Evolutionary conservation across 2,329 filamentous ascomycete genomes (phyloP), one percentile per base, ranked within the genome.

Genomic region (Reticulascus tulasneorum): DNA sequence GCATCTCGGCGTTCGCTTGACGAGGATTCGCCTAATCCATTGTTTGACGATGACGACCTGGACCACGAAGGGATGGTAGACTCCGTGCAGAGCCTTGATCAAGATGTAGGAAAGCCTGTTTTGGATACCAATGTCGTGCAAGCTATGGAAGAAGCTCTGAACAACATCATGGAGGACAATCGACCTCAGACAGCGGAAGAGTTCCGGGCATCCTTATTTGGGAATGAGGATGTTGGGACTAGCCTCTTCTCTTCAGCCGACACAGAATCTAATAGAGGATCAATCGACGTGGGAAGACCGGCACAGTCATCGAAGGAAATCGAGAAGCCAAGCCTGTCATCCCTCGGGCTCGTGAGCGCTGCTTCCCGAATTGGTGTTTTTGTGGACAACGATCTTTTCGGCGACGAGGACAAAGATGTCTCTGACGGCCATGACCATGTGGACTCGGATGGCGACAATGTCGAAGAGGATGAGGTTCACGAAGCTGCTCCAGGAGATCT

Each of bases 401-500:
- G 82, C 2, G 91, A 97, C 46, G 87, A 94, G 52, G 79, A 86
- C 51, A 89, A 82, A 50, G 88, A 88, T 47, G 69, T 90, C 6
- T 84, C 90, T 34, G 91, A 96, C 49, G 89, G 95, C 51, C 81
- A 84, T 34, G 86, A 89, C 33, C 87, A 91, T 40, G 73, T 73
- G 1, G 77, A 80, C 9, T 71, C 71, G 16, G 69, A 70, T 15
- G 67, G 68, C 3, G 68, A 71, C 10, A 69, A 71, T 4, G 77
- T 80, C 29, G 73, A 80, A 5, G 78, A 84, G 10, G 89, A 96
- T 45, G 84, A 89, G 47, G 88, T 98, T 8, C 88, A 94, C 49
- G 86, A 95, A 67, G 94, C 93, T 27, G 91, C 89, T 0, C 93
- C 94, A 2, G 93, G 93, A 23, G 93, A 98, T 56, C 74, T 98